Evolutionary conservation across 805 yeast genomes (phyloP).

Genomic region (Candida coleopterorum): DNA sequence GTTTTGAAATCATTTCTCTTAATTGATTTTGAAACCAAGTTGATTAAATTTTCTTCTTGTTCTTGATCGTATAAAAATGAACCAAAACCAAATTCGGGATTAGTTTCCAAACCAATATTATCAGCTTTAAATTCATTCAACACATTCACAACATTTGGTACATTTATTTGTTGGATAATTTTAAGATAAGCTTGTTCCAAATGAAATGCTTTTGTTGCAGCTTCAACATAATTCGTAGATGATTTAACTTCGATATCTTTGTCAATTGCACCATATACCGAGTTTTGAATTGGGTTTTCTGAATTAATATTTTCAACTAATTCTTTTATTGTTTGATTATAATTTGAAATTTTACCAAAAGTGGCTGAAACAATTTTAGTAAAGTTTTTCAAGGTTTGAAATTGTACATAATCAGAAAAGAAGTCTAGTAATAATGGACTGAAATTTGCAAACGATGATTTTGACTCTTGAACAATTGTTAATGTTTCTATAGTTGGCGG

Average conservation of each 20-base stretch:
- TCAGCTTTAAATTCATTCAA: conserved; percentile 54
- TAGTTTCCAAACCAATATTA: conserved; percentile 39
- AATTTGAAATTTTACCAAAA: conserved; percentile 44
- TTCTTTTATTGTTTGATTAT: conserved; percentile 39
- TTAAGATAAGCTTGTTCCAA: conserved; percentile 76
- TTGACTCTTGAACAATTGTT: conserved; percentile 60
- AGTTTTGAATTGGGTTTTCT: conserved; percentile 55
- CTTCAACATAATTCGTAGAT: conserved; percentile 23
- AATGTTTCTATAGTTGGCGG: conserved; percentile 55
- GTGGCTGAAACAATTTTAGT: conserved; percentile 51
- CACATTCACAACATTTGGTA: conserved; percentile 46
- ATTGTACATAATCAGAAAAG: conserved; percentile 51
- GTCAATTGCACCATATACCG: conserved; percentile 50
- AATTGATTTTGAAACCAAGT: conserved; percentile 42
- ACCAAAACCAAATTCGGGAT: conserved; percentile 90
- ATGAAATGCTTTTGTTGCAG: conserved; percentile 43
- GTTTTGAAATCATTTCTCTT: conserved; percentile 41
- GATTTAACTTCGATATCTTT: conserved; percentile 26
- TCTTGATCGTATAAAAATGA: conserved; percentile 55
- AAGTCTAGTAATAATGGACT: conserved; percentile 75
- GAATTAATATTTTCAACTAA: conserved; percentile 50
- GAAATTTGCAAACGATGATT: conserved; percentile 36
- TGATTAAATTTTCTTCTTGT: conserved; percentile 42
- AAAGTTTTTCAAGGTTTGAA: conserved; percentile 43
- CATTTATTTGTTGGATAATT: conserved; percentile 67